phyloP scores from a whole-genome alignment of 495 filamentous ascomycete genomes.

The Tetracladium marchalianum region DNA sequence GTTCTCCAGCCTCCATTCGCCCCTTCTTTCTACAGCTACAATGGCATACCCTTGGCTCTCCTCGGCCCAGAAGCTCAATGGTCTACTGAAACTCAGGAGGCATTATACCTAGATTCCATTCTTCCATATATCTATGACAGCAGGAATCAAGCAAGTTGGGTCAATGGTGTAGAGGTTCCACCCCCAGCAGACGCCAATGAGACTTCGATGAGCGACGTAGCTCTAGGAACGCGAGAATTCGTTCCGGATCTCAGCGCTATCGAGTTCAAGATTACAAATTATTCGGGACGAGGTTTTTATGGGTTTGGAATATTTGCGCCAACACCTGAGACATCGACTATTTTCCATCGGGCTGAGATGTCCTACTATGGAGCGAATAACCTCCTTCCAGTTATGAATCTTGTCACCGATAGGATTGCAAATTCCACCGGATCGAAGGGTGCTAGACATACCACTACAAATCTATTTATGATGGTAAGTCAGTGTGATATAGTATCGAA shows the following conservation, averaged over 20 bases:
- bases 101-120: background rate
- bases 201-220: background rate
- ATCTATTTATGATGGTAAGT: background rate
- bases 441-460: no score
- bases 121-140: no score
- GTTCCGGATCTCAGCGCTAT: slow-evolving; percentile 1
- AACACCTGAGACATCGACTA: slow-evolving; percentile 5
- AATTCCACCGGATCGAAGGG: background rate
- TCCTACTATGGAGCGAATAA: background rate
- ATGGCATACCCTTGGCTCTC: background rate
- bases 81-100: slow-evolving; percentile 7
- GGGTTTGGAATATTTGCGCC: slow-evolving; percentile 12
- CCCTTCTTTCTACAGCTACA: background rate
- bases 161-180: no score
- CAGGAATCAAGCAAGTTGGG: no score
- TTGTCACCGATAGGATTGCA: slow-evolving; percentile 10
- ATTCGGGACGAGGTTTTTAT: background rate
- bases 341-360: background rate
- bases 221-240: slow-evolving; percentile 5
- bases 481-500: background rate
- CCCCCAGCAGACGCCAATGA: no score
- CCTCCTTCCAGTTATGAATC: slow-evolving; percentile 1
- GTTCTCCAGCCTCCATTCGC: background rate
- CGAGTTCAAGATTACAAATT: background rate
- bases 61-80: slow-evolving; percentile 10